Percentiles rank a stretch among this genome's conserved stretches.
Evolutionary conservation across 768 basidiomycete genomes (phyloP).

Genomic region (Mycena alexandri): DNA sequence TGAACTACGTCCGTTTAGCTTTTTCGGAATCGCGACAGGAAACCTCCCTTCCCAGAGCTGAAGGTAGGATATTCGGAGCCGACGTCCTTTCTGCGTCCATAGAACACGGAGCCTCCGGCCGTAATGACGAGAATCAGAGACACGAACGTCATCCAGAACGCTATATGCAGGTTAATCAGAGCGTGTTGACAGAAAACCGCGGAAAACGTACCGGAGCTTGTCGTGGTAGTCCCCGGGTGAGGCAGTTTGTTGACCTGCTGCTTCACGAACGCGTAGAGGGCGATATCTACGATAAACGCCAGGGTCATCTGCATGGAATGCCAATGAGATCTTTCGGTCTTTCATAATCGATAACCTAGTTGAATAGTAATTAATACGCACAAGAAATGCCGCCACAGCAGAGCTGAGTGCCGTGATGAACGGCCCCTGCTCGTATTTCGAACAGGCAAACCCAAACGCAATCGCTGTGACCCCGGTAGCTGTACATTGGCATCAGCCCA

Average conservation of each 20-base stretch:
- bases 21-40: slow-evolving; percentile 55
- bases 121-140: slow-evolving; percentile 72
- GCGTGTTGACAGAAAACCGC: background rate
- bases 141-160: slow-evolving; percentile 82
- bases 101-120: slow-evolving; percentile 76
- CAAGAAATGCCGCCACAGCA: slow-evolving; percentile 74
- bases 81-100: slow-evolving; percentile 68
- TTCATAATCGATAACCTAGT: too few relatives aligned
- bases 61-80: slow-evolving; percentile 52
- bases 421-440: slow-evolving; percentile 55
- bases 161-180: slow-evolving; percentile 46
- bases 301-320: slow-evolving; percentile 58
- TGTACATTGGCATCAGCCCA: background rate
- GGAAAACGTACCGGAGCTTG: slow-evolving; percentile 67
- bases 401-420: slow-evolving; percentile 73
- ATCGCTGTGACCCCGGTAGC: slow-evolving; percentile 10
- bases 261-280: slow-evolving; percentile 72
- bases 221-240: slow-evolving; percentile 51
- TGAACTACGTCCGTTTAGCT: slow-evolving; percentile 35
- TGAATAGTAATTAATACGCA: background rate
- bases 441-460: slow-evolving; percentile 11
- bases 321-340: too few relatives aligned
- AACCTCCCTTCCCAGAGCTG: slow-evolving; percentile 40
- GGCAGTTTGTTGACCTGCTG: slow-evolving; percentile 65
- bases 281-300: slow-evolving; percentile 82